Evolutionary conservation across 306 rosid genomes (phyloP), one percentile per base, ranked within the genome.

Genomic region (Phaseolus lunatus): DNA sequence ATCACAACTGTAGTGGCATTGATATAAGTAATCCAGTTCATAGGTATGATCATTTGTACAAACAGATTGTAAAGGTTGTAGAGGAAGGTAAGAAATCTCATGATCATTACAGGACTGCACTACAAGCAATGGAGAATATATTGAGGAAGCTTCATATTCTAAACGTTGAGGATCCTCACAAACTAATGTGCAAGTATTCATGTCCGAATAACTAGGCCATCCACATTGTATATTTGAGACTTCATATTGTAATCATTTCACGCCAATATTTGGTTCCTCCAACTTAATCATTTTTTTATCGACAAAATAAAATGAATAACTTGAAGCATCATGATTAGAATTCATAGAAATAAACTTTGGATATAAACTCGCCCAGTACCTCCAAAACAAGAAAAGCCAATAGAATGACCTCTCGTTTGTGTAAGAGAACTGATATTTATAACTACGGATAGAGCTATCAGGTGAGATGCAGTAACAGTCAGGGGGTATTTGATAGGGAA

Each of bases 81-180:
- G 94, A 91, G 75, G 90, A 86, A 85, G 94, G 91, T 62, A 85
- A 76, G 82, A 89, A 85, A 81, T 91, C 94, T 3, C 67, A 86
- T 75, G 87, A 79, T 35, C 80, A 67, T 19, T 88, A 84, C 77
- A 73, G 78, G 80, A 69, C 80, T 31, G 84, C 89, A 3, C 59
- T 82, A 23, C 80, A 79, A 66, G 90, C 82, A 35, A 66, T 92
- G 79, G 75, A 77, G 29, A 88, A 88, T 62, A 84, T 89, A 53
- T 31, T 92, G 75, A 87, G 58, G 79, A 88, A 87, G 88, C 90
- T 92, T 73, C 84, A 59, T 26, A 82, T 86, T 33, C 72, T 77
- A 9, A 84, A 79, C 53, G 61, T 70, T 7, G 78, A 62, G 13
- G 78, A 86, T 61, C 70, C 73, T 72, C 13, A 39, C 44, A 44